Percentiles rank a stretch among this genome's conserved stretches.
phyloP scores from a whole-genome alignment of 306 rosid species.

The Glycine latifolia region DNA sequence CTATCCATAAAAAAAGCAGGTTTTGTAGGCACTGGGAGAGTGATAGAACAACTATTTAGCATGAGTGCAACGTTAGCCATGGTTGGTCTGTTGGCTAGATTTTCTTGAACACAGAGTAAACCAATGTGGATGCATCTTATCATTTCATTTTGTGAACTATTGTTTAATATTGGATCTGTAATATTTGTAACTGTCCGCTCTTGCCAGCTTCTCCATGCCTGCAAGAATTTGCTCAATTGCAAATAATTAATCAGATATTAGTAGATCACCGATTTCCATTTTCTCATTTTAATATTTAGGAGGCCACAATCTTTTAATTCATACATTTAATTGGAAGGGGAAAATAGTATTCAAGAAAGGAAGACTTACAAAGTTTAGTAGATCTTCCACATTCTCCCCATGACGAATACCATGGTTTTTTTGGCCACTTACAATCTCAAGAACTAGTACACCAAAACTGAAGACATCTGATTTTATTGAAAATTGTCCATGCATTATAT shows the following conservation, averaged over 20 bases:
- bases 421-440: constrained; percentile 2
- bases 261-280: not conserved
- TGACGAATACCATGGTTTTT: not conserved
- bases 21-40: constrained; percentile 42
- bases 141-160: not conserved
- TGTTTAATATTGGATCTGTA: not conserved
- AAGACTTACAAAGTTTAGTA: constrained; percentile 50
- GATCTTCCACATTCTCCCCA: constrained; percentile 3
- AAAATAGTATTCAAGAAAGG: not conserved
- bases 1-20: constrained; percentile 49
- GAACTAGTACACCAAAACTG: constrained; percentile 10
- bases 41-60: constrained; percentile 42
- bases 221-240: constrained; percentile 20
- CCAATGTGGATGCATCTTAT: constrained; percentile 4
- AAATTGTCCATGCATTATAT: not conserved
- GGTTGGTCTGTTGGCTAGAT: constrained; percentile 52
- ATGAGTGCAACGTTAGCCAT: constrained; percentile 50
- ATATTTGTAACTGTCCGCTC: constrained; percentile 37
- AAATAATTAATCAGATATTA: not conserved
- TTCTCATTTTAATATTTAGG: not conserved
- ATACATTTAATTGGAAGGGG: not conserved
- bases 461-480: not conserved
- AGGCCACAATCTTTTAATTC: too few relatives aligned
- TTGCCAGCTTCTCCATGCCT: constrained; percentile 62
- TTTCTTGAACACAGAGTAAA: constrained; percentile 54